Evolutionary conservation across 805 yeast species (phyloP).

Genomic region (Cephaloascus fragrans): DNA sequence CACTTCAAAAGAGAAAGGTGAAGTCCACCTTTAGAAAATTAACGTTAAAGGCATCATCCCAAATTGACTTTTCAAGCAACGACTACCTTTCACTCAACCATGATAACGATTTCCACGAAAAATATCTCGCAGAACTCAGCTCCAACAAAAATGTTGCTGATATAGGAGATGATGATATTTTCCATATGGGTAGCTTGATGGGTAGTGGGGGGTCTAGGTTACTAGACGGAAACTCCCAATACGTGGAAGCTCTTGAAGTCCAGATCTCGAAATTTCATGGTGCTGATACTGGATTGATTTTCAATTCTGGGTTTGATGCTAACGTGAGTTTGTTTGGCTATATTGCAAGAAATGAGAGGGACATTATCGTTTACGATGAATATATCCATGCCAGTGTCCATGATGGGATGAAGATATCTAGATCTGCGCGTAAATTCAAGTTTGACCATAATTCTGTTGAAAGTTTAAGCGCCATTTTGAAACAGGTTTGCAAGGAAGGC

Average conservation of each 20-base stretch:
- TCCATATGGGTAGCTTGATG: slow-evolving; percentile 1
- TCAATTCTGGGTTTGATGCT: slow-evolving; percentile 13
- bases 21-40: too few relatives aligned
- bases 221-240: slow-evolving; percentile 10
- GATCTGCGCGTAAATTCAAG: slow-evolving; percentile 3
- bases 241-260: slow-evolving; percentile 7
- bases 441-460: slow-evolving; percentile 8
- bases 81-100: slow-evolving; percentile 8
- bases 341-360: slow-evolving; percentile 10
- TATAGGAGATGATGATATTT: too few relatives aligned
- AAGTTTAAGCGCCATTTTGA: slow-evolving; percentile 1
- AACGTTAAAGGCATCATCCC: too few relatives aligned
- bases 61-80: slow-evolving; percentile 11
- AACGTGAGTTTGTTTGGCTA: slow-evolving; percentile 9
- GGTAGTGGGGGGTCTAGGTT: slow-evolving; percentile 13
- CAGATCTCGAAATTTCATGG: slow-evolving; percentile 8
- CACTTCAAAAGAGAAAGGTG: too few relatives aligned
- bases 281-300: slow-evolving; percentile 8
- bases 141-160: too few relatives aligned
- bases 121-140: slow-evolving; percentile 4
- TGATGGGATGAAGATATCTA: slow-evolving; percentile 10
- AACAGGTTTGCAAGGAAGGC: neutral
- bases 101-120: slow-evolving; percentile 2
- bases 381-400: slow-evolving; percentile 13
- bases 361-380: slow-evolving; percentile 10